phyloP scores from a whole-genome alignment of 768 basidiomycete genomes.

The Psilocybe sp. region DNA sequence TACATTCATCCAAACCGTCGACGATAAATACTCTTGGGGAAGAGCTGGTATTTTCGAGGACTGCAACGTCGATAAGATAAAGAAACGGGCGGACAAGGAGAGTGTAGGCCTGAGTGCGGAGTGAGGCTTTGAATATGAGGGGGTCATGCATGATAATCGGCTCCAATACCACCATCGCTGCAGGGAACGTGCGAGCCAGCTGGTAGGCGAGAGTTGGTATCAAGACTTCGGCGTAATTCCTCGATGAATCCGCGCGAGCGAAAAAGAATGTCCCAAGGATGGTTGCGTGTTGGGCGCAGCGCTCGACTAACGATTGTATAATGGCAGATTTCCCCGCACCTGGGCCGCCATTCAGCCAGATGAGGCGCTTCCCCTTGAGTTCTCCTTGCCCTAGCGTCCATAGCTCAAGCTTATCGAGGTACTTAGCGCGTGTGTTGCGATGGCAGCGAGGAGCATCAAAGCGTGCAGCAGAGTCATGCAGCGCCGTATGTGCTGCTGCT shows the following conservation, averaged over 20 bases:
- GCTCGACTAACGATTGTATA: conserved; percentile 12
- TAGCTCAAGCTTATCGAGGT: too few relatives aligned
- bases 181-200: conserved; percentile 6
- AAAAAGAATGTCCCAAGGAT: conserved; percentile 15
- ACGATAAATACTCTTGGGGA: conserved; percentile 1
- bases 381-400: neutral
- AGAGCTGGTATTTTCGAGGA: neutral
- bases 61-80: neutral
- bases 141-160: conserved; percentile 6
- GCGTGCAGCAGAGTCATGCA: too few relatives aligned
- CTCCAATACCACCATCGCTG: conserved; percentile 1
- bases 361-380: neutral
- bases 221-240: conserved; percentile 4
- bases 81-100: conserved; percentile 7
- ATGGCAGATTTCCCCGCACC: conserved; percentile 17
- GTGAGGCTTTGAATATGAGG: conserved; percentile 8
- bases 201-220: conserved; percentile 14
- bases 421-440: too few relatives aligned
- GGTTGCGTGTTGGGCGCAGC: neutral
- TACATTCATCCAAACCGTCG: conserved; percentile 13
- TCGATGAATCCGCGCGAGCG: neutral
- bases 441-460: too few relatives aligned
- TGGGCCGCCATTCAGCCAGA: conserved; percentile 13
- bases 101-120: conserved; percentile 7
- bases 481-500: too few relatives aligned